Evolutionary conservation across 2,329 filamentous ascomycete genomes (phyloP).

Genomic region (Fonsecaea nubica): DNA sequence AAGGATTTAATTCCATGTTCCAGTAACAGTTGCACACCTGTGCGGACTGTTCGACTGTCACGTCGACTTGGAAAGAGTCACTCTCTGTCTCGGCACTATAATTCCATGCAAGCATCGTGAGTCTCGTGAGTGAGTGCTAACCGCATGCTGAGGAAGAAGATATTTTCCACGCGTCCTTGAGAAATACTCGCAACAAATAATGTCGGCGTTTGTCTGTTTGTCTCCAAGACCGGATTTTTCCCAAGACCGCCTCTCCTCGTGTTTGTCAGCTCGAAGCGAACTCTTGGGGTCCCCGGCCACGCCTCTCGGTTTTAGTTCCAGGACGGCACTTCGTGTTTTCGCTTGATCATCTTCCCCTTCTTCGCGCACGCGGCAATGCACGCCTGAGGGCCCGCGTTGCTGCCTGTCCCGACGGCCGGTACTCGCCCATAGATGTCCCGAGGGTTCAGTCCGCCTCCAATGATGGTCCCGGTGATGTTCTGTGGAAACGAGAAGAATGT

Average conservation of each 20-base stretch:
- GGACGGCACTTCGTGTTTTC: background rate
- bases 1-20: background rate
- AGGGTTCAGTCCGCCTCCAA: constrained; percentile 29
- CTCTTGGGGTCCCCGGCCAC: background rate
- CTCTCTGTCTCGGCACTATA: background rate
- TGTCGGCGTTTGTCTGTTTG: background rate
- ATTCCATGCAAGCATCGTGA: background rate
- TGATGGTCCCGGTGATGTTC: constrained; percentile 44
- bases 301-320: background rate
- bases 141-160: too few relatives aligned
- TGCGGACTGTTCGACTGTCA: background rate
- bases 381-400: constrained; percentile 49
- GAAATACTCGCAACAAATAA: background rate
- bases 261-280: background rate
- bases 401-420: constrained; percentile 51
- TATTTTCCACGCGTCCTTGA: too few relatives aligned
- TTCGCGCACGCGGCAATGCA: constrained; percentile 42
- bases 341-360: constrained; percentile 23
- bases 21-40: background rate
- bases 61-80: background rate
- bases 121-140: background rate
- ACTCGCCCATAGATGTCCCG: constrained; percentile 42
- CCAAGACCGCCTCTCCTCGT: background rate
- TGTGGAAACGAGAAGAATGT: constrained; percentile 51
- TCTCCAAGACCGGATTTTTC: constrained; percentile 9